Conservation (phyloP, 139 green algal species). For the Raphidocelis subcapitata region DNA sequence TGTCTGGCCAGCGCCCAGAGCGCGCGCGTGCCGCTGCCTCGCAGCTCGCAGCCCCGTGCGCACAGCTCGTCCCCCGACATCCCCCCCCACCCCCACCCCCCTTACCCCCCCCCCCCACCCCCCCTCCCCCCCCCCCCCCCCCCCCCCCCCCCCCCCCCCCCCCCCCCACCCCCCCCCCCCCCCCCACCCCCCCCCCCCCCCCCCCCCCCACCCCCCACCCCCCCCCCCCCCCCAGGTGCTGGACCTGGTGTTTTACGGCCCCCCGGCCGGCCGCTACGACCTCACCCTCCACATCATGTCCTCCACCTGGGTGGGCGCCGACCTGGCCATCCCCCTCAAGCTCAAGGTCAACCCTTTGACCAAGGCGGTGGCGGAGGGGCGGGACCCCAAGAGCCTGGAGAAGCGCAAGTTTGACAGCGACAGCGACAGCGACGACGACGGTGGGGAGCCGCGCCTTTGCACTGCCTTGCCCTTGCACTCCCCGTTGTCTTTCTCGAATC, state of each 20-base stretch:
- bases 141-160: background rate
- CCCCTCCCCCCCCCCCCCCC: too few relatives aligned
- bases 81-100: too few relatives aligned
- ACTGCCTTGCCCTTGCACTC: background rate
- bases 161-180: background rate
- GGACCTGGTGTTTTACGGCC: conserved; percentile 68
- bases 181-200: background rate
- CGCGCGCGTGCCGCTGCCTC: too few relatives aligned
- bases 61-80: too few relatives aligned
- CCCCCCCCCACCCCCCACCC: conserved; percentile 4
- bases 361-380: conserved; percentile 28
- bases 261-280: conserved; percentile 64
- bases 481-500: background rate
- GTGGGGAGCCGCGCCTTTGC: background rate
- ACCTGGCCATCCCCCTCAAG: conserved; percentile 51
- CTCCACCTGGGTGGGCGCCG: conserved; percentile 84
- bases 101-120: too few relatives aligned
- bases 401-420: background rate
- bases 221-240: conserved; percentile 59
- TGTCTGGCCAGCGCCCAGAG: too few relatives aligned
- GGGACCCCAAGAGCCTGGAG: conserved; percentile 24
- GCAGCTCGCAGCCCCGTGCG: too few relatives aligned
- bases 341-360: conserved; percentile 15
- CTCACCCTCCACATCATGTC: conserved; percentile 71
- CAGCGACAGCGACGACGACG: background rate